phyloP scores from a whole-genome alignment of 2,329 filamentous ascomycete genomes.

The Fusarium beomiforme region DNA sequence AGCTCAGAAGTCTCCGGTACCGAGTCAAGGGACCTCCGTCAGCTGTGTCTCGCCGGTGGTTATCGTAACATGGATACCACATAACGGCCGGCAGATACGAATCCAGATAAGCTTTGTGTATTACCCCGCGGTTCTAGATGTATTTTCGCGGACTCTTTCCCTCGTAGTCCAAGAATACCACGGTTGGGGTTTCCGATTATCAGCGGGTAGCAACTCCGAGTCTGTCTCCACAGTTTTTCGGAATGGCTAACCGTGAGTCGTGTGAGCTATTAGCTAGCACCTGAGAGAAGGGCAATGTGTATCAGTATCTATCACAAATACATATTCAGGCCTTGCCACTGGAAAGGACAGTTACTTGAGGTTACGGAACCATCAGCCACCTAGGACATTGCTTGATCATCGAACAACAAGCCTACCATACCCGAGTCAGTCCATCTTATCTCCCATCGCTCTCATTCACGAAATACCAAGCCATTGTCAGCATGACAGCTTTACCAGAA shows the following conservation, averaged over 20 bases:
- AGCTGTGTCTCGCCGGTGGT: not conserved
- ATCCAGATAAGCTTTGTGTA: not conserved
- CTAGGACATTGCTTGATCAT: not conserved
- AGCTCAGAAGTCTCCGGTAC: not conserved
- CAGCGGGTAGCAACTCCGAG: conserved; percentile 1
- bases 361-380: too few species aligned
- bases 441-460: rapidly evolving
- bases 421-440: not conserved
- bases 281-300: too few species aligned
- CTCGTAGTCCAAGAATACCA: not conserved
- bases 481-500: not conserved
- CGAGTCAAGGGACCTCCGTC: not conserved
- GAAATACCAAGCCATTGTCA: rapidly evolving
- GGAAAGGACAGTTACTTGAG: too few species aligned
- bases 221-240: conserved; percentile 1
- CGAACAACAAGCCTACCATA: not conserved
- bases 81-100: not conserved
- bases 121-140: conserved; percentile 5
- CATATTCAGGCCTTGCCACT: too few species aligned
- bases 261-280: too few species aligned
- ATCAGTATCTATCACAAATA: too few species aligned
- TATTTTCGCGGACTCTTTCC: not conserved
- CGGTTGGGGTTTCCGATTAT: not conserved
- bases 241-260: not conserved
- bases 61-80: not conserved